phyloP scores from a whole-genome alignment of 2,329 filamentous ascomycete genomes.

The Hypoxylon sp. region DNA sequence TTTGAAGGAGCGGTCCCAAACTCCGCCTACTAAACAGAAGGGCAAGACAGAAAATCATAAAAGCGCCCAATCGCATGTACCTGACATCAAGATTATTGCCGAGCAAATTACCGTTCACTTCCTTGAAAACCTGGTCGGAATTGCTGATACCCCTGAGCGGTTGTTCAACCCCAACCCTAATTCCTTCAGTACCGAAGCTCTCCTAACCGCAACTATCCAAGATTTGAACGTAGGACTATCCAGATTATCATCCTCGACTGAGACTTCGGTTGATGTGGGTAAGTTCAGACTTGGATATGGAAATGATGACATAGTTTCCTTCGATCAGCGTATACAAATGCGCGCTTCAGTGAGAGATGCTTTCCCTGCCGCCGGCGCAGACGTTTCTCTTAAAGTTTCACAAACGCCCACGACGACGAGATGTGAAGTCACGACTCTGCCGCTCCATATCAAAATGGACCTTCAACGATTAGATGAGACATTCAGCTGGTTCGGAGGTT shows the following conservation, averaged over 20 bases:
- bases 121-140: slow-evolving; percentile 67
- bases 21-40: slow-evolving; percentile 33
- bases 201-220: slow-evolving; percentile 66
- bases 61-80: slow-evolving; percentile 47
- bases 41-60: slow-evolving; percentile 36
- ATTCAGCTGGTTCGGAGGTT: slow-evolving; percentile 88
- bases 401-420: slow-evolving; percentile 62
- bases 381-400: slow-evolving; percentile 69
- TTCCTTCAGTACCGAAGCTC: slow-evolving; percentile 64
- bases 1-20: slow-evolving; percentile 54
- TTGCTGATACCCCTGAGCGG: slow-evolving; percentile 66
- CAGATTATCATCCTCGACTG: slow-evolving; percentile 49
- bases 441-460: slow-evolving; percentile 82
- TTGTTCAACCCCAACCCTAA: slow-evolving; percentile 60
- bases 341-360: slow-evolving; percentile 72
- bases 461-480: slow-evolving; percentile 87
- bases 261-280: slow-evolving; percentile 64
- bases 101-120: slow-evolving; percentile 70
- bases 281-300: slow-evolving; percentile 75
- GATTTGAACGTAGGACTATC: slow-evolving; percentile 59
- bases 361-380: slow-evolving; percentile 70
- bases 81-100: slow-evolving; percentile 62
- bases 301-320: slow-evolving; percentile 74
- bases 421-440: slow-evolving; percentile 81
- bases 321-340: slow-evolving; percentile 71